Evolutionary conservation across 176 grass and related monocot species (phyloP), one percentile per base, ranked within the genome.

Genomic region (Zoysia pacifica): DNA sequence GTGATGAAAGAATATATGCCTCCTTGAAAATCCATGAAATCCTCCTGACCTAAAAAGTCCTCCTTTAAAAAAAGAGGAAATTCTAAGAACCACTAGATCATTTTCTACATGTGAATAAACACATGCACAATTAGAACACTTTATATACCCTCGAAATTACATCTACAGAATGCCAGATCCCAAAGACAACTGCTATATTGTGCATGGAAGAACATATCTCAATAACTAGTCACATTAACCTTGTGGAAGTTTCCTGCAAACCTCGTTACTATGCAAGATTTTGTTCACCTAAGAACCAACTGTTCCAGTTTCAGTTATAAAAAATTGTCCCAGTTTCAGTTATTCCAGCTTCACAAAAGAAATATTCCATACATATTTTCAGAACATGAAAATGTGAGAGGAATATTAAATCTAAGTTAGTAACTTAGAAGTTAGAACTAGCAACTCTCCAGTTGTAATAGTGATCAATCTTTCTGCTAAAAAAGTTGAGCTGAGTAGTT

Each of bases 51-150:
- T 52, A 1, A 6, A 49, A 67, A 37, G 67, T 28, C 1, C 11
- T 37, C 28, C 9, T 36, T 11, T 28, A 28, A 11, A 36, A 4
- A 62, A 73, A 54, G 12, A 44, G 2, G 2, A 64, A 50, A 38
- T 37, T 48, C 48, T 40, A 8, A 11, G 62, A 45, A 20, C 53
- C 12, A 39, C 2, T 76, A 82, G 14, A 72, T 54, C 67, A 71
- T 40, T 20, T 10, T 69, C 42, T 85, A 48, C 35, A 80, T 49
- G 61, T 37, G 43, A 74, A 70, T 18, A 67, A n/a, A 12, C 54
- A 84, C 7, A 47, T n/a, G 41, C 41, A 50, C 59, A 61, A 6
- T 72, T n/a, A 44, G 2, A 55, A 62, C 9, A 5, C 62, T 36
- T 28, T 36, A 4, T 35, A 52, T 2, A 11, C 3, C 46, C 3